Base-by-base conservation (phyloP, 2,329 filamentous ascomycete species). In the Talaromyces sp. region DNA sequence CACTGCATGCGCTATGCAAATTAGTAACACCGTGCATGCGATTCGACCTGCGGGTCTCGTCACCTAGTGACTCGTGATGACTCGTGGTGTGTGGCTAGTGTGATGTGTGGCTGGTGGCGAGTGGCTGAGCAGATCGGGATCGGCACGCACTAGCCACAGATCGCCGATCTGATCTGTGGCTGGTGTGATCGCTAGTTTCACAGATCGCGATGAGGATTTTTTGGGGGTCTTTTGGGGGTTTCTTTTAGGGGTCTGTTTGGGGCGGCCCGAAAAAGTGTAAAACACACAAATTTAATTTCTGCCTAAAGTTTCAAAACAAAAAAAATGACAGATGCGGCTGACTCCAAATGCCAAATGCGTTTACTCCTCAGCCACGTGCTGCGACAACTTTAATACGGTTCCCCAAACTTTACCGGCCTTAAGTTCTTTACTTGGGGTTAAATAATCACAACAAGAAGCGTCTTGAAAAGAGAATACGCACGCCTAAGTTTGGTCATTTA, bases 91-190 rank as follows among this genome's bases (percentile, higher is more conserved):
- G 60, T 62, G 55, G 56, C 60, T 51, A 54, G 56, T 58, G 60
- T 30, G 19, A 42, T 19, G 44, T 57, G 28, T 15, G 55, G 57
- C 47, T 54, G 57, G 52, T 53, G 32, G 15, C 27, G 6, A 13
- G 56, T 36, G 58, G 54, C n/a, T 54, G 27, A 17, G 15, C 32
- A 42, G 44, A 44, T 52, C 53, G 56, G 19, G 60, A 62, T 62
- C 60, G 60, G 32, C 60, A 13, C 17, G 27, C 56, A 55, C 60
- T 39, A 58, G 60, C 60, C 60, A 62, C 60, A 58, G 49, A 49
- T 61, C 59, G 19, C 32, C 59, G 42, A 61, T 52, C 36, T 42
- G 51, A 62, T 62, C 60, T 62, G 60, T 62, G 60, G 60, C 60
- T 58, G 60, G 55, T 27, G 17, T n/a, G 54, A 27, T 53, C 51